Evolutionary conservation across 2,329 filamentous ascomycete species (phyloP).

Genomic region (Alternaria brassicicola): DNA sequence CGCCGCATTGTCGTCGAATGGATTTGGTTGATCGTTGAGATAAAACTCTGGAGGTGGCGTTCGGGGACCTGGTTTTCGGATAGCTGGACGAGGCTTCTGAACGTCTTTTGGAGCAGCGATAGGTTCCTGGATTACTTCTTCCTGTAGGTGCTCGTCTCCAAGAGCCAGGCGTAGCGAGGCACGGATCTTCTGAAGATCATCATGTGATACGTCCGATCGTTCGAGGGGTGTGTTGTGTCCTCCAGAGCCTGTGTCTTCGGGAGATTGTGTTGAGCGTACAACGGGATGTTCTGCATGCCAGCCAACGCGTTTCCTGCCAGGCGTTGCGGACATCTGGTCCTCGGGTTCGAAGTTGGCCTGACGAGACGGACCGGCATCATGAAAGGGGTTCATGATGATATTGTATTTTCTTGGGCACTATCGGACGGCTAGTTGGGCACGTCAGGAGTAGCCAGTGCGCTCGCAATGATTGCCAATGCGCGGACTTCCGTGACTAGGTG

Average conservation of each 20-base stretch:
- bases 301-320: slow-evolving; percentile 44
- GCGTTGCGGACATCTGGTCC: slow-evolving; percentile 36
- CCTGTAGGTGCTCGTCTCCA: slow-evolving; percentile 34
- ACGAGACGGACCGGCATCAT: slow-evolving; percentile 24
- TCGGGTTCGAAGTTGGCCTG: slow-evolving; percentile 25
- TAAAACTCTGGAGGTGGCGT: slow-evolving; percentile 44
- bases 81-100: slow-evolving; percentile 47
- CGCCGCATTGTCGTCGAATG: slow-evolving; percentile 37
- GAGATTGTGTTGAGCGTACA: slow-evolving; percentile 22
- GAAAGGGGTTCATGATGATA: slow-evolving; percentile 37
- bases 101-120: slow-evolving; percentile 27
- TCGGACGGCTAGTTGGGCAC: slow-evolving; percentile 10
- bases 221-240: slow-evolving; percentile 39
- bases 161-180: slow-evolving; percentile 46
- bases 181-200: slow-evolving; percentile 41
- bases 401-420: slow-evolving; percentile 22
- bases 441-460: slow-evolving; percentile 6
- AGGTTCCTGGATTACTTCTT: slow-evolving; percentile 20
- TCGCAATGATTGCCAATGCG: slow-evolving; percentile 21
- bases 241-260: slow-evolving; percentile 36
- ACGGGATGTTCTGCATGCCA: slow-evolving; percentile 35
- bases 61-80: slow-evolving; percentile 38
- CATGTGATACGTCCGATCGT: slow-evolving; percentile 42
- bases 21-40: slow-evolving; percentile 42
- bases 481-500: slow-evolving; percentile 20